phyloP scores from a whole-genome alignment of 805 yeast species.

The Candida stauntonica region DNA sequence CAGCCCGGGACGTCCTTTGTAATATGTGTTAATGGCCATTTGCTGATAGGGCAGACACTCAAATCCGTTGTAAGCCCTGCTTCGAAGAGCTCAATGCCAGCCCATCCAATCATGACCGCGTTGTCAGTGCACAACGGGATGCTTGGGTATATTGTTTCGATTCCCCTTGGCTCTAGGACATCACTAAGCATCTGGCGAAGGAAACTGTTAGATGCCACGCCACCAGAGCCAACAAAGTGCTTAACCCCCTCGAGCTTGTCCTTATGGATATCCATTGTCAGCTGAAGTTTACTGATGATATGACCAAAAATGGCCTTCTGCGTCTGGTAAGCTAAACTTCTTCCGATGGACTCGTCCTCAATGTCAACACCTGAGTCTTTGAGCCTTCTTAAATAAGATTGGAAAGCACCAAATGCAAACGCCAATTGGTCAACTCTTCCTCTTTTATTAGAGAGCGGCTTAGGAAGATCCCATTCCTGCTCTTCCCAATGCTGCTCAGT shows the following conservation, averaged over 20 bases:
- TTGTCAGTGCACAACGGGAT: constrained; percentile 83
- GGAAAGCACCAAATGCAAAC: constrained; percentile 78
- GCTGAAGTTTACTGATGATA: constrained; percentile 56
- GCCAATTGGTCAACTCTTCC: constrained; percentile 41
- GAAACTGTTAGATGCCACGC: constrained; percentile 76
- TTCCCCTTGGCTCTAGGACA: constrained; percentile 31
- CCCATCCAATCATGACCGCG: constrained; percentile 97
- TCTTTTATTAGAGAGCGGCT: constrained; percentile 49
- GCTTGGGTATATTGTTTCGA: constrained; percentile 61
- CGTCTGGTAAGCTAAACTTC: constrained; percentile 50
- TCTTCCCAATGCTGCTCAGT: constrained; percentile 31
- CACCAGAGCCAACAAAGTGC: constrained; percentile 83
- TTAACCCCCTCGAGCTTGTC: constrained; percentile 40
- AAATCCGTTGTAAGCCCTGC: constrained; percentile 41
- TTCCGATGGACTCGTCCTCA: constrained; percentile 25
- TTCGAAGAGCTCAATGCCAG: constrained; percentile 86
- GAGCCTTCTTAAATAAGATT: constrained; percentile 47
- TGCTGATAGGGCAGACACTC: constrained; percentile 59
- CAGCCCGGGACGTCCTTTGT: constrained; percentile 45
- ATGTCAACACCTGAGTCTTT: constrained; percentile 22
- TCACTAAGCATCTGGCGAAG: constrained; percentile 46
- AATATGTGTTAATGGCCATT: constrained; percentile 73
- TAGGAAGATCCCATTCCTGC: constrained; percentile 33
- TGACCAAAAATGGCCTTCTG: constrained; percentile 73
- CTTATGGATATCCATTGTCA: constrained; percentile 40